These are phyloP conservation scores for Tricholoma hemisulphureum DNA, from an alignment of 768 basidiomycete species.

Conservation along the genomic window DNA sequence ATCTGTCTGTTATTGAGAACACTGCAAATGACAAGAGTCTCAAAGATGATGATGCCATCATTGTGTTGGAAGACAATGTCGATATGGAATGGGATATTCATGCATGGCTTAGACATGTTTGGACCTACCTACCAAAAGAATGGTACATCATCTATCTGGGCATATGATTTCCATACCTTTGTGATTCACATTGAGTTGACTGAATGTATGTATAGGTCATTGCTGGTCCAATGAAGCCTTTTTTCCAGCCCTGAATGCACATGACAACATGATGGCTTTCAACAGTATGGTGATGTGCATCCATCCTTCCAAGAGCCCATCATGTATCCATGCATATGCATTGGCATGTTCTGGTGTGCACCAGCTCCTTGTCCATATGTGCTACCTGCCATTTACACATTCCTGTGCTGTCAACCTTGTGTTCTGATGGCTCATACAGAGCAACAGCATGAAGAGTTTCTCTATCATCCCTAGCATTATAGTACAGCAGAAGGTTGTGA, in stretches of 20 bases:
- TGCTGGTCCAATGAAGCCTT: conserved; percentile 74
- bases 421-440: conserved; percentile 62
- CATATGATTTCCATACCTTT: conserved; percentile 24
- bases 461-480: conserved; percentile 68
- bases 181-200: neutral
- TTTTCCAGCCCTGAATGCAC: conserved; percentile 36
- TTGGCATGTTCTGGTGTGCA: conserved; percentile 59
- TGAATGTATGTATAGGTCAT: conserved; percentile 53
- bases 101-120: conserved; percentile 41
- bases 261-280: conserved; percentile 8
- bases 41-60: conserved; percentile 32
- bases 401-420: conserved; percentile 78
- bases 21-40: conserved; percentile 32
- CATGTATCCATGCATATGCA: conserved; percentile 74
- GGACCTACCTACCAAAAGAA: conserved; percentile 50
- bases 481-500: conserved; percentile 57
- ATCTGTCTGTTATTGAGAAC: conserved; percentile 49
- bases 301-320: conserved; percentile 59
- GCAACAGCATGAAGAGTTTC: conserved; percentile 53
- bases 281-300: conserved; percentile 29
- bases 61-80: conserved; percentile 76
- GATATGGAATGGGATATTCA: conserved; percentile 70
- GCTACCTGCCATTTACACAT: conserved; percentile 67
- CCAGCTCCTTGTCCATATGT: conserved; percentile 57
- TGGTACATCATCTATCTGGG: conserved; percentile 80